phyloP scores from a whole-genome alignment of 129 eudicot species.

The Chrysanthemum seticuspe region DNA sequence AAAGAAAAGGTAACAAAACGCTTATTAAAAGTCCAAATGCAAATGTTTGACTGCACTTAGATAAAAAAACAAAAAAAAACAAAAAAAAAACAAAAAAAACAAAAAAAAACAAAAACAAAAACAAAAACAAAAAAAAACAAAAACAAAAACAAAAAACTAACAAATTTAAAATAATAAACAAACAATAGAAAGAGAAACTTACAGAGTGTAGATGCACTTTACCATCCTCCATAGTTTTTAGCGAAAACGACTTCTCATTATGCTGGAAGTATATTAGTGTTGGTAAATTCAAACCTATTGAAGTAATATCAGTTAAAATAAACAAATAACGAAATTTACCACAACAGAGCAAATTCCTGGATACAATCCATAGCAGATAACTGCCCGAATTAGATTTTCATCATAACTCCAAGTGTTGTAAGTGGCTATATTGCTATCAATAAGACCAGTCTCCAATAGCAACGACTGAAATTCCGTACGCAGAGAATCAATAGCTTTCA shows the following conservation, averaged over 20 bases:
- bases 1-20: slow-evolving; percentile 6
- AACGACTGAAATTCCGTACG: slow-evolving; percentile 67
- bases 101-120: too few species aligned
- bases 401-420: slow-evolving; percentile 80
- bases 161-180: not conserved
- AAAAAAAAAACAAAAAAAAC: too few species aligned
- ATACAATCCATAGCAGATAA: slow-evolving; percentile 91
- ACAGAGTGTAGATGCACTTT: slow-evolving; percentile 80
- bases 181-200: slow-evolving; percentile 23
- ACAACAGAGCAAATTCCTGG: slow-evolving; percentile 93
- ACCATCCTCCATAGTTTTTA: slow-evolving; percentile 98
- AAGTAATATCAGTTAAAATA: not conserved
- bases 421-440: slow-evolving; percentile 54
- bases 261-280: slow-evolving; percentile 49
- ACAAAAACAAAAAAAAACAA: too few species aligned
- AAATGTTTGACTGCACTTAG: slow-evolving; percentile 3
- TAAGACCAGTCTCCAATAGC: slow-evolving; percentile 75
- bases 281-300: not conserved
- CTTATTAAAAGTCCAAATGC: slow-evolving; percentile 3
- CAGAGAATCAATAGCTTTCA: slow-evolving; percentile 93
- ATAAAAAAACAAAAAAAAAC: too few species aligned
- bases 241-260: slow-evolving; percentile 74
- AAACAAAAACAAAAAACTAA: too few species aligned
- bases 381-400: slow-evolving; percentile 73
- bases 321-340: slow-evolving; percentile 39